Percentiles rank a stretch among this genome's conserved stretches.
Evolutionary conservation across 2,329 filamentous ascomycete genomes (phyloP).

Genomic region (Trichoderma breve): DNA sequence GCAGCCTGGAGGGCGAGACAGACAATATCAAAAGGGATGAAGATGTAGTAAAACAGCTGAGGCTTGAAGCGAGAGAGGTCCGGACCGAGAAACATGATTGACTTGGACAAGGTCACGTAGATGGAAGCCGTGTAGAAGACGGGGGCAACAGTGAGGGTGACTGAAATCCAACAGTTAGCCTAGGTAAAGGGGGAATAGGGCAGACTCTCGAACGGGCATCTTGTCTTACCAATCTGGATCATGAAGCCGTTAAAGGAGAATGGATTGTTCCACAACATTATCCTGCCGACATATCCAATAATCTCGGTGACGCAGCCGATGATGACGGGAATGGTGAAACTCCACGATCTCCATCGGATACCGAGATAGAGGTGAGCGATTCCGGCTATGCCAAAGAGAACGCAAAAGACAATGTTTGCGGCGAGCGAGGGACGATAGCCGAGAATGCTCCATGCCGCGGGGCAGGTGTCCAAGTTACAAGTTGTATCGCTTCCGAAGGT

Average conservation of each 20-base stretch:
- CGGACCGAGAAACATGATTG: constrained; percentile 41
- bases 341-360: constrained; percentile 46
- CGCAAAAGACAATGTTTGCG: constrained; percentile 53
- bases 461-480: constrained; percentile 49
- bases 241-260: constrained; percentile 60
- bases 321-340: constrained; percentile 52
- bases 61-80: constrained; percentile 45
- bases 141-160: constrained; percentile 52
- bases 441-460: constrained; percentile 49
- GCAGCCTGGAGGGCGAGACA: constrained; percentile 57
- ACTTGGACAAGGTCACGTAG: constrained; percentile 58
- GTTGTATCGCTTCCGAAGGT: constrained; percentile 45
- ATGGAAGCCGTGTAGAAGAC: constrained; percentile 59
- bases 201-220: not conserved
- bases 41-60: constrained; percentile 45
- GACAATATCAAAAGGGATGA: constrained; percentile 55
- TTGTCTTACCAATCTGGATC: constrained; percentile 57
- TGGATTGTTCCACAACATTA: constrained; percentile 56
- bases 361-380: constrained; percentile 46
- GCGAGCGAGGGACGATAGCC: constrained; percentile 52
- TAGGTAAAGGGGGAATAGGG: not conserved
- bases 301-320: constrained; percentile 57
- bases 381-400: constrained; percentile 46
- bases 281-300: constrained; percentile 60
- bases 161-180: constrained; percentile 30